Evolutionary conservation across 179 eudicot genomes (phyloP).

Genomic region (Carnegiea gigantea): DNA sequence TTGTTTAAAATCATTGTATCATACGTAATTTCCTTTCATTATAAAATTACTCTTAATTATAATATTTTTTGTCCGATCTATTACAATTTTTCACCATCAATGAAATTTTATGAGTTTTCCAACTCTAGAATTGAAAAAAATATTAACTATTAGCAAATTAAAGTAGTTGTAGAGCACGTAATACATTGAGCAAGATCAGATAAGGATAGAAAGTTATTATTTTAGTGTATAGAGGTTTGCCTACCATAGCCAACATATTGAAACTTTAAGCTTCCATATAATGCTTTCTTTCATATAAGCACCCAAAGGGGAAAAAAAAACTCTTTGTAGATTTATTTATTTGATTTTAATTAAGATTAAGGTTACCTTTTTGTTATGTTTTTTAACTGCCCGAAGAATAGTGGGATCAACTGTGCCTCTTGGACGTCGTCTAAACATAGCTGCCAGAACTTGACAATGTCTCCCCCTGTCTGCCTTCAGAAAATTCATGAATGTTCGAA

Average conservation of each 20-base stretch:
- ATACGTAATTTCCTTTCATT: too few relatives aligned
- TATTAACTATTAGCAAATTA: too few relatives aligned
- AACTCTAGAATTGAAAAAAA: too few relatives aligned
- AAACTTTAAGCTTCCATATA: too few relatives aligned
- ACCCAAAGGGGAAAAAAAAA: neutral
- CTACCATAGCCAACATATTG: neutral
- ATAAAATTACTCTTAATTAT: too few relatives aligned
- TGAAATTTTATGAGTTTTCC: too few relatives aligned
- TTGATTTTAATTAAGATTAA: neutral
- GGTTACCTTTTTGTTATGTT: constrained; percentile 59
- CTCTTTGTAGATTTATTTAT: neutral
- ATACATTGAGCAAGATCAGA: too few relatives aligned
- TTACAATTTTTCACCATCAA: too few relatives aligned
- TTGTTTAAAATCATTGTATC: too few relatives aligned
- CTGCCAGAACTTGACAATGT: constrained; percentile 51
- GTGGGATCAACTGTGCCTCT: constrained; percentile 61
- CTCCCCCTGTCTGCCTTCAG: constrained; percentile 70
- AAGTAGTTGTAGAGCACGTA: too few relatives aligned
- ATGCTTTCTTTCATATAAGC: neutral
- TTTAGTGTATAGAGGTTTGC: neutral
- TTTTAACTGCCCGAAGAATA: constrained; percentile 53
- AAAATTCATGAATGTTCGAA: constrained; percentile 82
- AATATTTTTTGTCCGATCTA: too few relatives aligned
- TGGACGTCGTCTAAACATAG: constrained; percentile 47
- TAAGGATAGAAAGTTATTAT: too few relatives aligned